These are phyloP conservation scores for Beauveria varroae DNA, from an alignment of 2,329 filamentous ascomycete genomes.

Conservation along the genomic window DNA sequence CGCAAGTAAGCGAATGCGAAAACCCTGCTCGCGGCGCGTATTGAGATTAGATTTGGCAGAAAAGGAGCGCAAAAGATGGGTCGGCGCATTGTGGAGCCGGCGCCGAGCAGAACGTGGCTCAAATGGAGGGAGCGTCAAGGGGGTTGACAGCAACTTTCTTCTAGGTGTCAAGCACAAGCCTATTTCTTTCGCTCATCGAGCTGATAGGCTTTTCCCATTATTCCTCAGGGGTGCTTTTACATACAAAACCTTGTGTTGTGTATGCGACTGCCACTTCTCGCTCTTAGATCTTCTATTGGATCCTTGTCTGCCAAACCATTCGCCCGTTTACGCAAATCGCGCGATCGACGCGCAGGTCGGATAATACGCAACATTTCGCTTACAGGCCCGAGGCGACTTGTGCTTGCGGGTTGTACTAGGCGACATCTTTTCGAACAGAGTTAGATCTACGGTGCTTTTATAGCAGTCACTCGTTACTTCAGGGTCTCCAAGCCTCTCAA, in stretches of 20 bases:
- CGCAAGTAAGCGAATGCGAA: not conserved
- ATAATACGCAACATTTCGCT: not conserved
- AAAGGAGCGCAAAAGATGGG: constrained; percentile 4
- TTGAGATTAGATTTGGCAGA: not conserved
- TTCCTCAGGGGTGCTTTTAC: not conserved
- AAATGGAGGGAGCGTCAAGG: constrained; percentile 4
- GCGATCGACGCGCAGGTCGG: not conserved
- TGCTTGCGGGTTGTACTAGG: not conserved
- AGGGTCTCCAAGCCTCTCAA: not conserved
- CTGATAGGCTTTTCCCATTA: not conserved
- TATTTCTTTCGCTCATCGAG: not conserved
- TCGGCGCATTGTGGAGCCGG: constrained; percentile 11
- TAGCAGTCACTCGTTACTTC: not conserved
- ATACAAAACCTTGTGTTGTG: not conserved
- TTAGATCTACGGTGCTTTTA: not conserved
- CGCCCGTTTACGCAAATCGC: not conserved
- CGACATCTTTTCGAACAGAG: not conserved
- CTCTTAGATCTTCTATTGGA: not conserved
- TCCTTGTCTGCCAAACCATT: not conserved
- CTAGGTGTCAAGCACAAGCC: not conserved
- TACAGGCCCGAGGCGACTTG: not conserved
- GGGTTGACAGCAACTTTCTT: constrained; percentile 6
- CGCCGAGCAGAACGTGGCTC: constrained; percentile 11
- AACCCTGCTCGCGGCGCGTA: not conserved
- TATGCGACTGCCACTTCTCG: not conserved